Evolutionary conservation across 176 grass and related monocot genomes (phyloP), one percentile per base, ranked within the genome.

Genomic region (Oryza meridionalis): DNA sequence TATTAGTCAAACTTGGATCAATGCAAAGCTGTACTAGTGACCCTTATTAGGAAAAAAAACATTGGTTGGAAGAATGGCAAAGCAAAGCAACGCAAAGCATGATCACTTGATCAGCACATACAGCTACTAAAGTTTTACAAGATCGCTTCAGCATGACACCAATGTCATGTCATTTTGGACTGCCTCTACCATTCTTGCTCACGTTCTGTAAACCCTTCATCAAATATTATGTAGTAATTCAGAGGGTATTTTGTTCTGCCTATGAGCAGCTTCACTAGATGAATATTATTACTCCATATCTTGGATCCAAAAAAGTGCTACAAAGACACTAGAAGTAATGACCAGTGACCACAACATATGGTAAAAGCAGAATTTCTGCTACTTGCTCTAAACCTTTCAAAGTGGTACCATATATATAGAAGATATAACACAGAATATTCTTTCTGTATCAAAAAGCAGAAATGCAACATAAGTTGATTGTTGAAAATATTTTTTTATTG

Each of bases 61-160:
- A 17, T 65, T 27, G 29, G n/a, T 32, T 25, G 14, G 67, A 17
- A 78, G 38, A 71, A 78, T 72, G 40, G 49, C 10, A 74, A 49
- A 75, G 11, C 61, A 59, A 43, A 43, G 46, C 46, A 49, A n/a
- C 72, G 11, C 17, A 86, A 86, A 75, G 16, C 44, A 59, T 67
- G 7, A 14, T n/a, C 4, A 70, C n/a, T 25, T 31, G 8, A 5
- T 44, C 27, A 24, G 21, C 70, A 58, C 8, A 11, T 35, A 75
- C 49, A 51, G 49, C 49, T 51, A 76, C 42, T 42, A 72, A 72
- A n/a, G 67, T 71, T 47, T 47, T 11, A 17, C 9, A 42, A 10
- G 67, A 33, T 5, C 7, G 26, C 8, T 25, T 84, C 21, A 58
- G 69, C 19, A 38, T 51, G 14, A 11, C 9, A 73, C 21, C 15